Evolutionary conservation across 139 green algal genomes (phyloP), one percentile per base, ranked within the genome.

Genomic region (Mychonastes homosphaera): DNA sequence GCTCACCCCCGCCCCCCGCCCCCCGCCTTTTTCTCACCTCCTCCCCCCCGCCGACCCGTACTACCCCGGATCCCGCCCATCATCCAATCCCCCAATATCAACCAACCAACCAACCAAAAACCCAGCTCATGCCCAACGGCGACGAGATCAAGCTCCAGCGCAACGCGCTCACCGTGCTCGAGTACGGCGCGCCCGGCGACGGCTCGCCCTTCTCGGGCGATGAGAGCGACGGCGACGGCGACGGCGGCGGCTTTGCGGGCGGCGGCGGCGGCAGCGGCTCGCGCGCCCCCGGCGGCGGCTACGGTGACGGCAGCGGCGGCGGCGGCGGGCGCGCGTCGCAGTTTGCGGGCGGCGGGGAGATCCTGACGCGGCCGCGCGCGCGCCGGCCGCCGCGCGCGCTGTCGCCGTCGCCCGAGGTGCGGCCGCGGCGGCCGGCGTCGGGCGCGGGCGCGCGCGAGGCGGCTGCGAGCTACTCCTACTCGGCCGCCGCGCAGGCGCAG

Each of bases 111-210:
- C n/a, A n/a, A n/a, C n/a, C n/a, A n/a, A n/a, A n/a, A n/a, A n/a
- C n/a, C 58, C 58, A 67, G 60, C 10, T 57, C 18, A 38, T 64
- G 32, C 38, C 57, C 16, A 81, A 60, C n/a, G 83, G 83, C 1
- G 71, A 84, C 43, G 73, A 85, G 38, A 70, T 87, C 0, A 81
- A 80, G 64, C 62, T 91, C 48, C 83, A 91, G 64, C 57, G 83
- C 28, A 91, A 91, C 35, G 83, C 82, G 2, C 68, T 91, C 0
- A 50, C 43, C 16, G 77, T 88, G 10, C n/a, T 88, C 26, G 60
- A 67, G 49, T 51, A 53, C 32, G 60, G 50, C 41, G 45, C 60
- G 23, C 50, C 56, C 18, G 47, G 19, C 41, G 24, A 15, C 41
- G 41, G 19, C 41, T 8, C 10, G 41, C 9, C 7, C 9, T 5